These are phyloP conservation scores for Acmispon strigosus DNA, from an alignment of 306 rosid genomes.

Conservation along the genomic window DNA sequence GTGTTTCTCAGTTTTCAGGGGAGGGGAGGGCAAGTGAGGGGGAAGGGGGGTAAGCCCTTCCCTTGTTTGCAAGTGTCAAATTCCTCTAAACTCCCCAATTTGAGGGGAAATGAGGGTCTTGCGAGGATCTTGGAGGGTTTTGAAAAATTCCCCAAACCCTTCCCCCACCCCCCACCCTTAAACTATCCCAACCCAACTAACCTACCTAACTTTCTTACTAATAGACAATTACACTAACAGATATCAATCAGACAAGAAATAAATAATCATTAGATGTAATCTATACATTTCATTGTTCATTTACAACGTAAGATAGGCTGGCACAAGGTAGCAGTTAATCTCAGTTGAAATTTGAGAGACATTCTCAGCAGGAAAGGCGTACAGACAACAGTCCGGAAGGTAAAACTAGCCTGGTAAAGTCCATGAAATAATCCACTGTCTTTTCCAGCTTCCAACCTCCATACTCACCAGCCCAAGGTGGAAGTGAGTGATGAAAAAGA, in stretches of 20 bases:
- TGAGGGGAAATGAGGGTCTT: no score
- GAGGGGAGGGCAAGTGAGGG: no score
- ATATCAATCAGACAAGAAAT: background rate
- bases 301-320: constrained; percentile 1
- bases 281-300: background rate
- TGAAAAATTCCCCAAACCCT: no score
- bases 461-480: constrained; percentile 91
- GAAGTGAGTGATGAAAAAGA: constrained; percentile 93
- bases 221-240: no score
- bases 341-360: constrained; percentile 6
- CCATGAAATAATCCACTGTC: constrained; percentile 88
- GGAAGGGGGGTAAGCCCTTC: no score
- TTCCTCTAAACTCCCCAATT: no score
- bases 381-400: constrained; percentile 12
- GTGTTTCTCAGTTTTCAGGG: no score
- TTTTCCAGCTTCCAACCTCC: constrained; percentile 99
- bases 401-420: constrained; percentile 65
- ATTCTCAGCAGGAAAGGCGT: background rate
- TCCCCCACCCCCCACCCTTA: no score
- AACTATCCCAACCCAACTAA: no score
- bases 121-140: no score
- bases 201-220: no score
- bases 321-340: background rate
- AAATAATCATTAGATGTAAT: background rate
- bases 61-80: no score